phyloP scores from a whole-genome alignment of 345 rosid species.

The Aquilaria malaccensis region DNA sequence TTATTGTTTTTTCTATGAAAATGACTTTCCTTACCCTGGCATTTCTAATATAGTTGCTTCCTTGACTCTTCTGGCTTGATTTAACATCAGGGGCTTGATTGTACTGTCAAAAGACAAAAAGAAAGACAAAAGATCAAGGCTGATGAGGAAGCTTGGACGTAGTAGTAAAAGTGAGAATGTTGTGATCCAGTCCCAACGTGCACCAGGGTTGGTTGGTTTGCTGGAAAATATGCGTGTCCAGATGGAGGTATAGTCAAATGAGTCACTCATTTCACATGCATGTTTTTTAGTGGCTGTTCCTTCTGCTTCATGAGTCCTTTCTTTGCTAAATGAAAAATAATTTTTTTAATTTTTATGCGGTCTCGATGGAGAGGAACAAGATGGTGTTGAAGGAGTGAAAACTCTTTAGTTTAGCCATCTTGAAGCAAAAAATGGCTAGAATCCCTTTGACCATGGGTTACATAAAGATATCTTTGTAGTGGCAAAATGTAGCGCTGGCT shows the following conservation, averaged over 20 bases:
- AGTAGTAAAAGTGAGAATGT: constrained; percentile 53
- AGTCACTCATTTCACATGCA: neutral
- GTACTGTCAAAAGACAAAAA: constrained; percentile 87
- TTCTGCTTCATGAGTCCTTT: neutral
- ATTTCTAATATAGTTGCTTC: constrained; percentile 11
- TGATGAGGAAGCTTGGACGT: constrained; percentile 94
- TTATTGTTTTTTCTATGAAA: neutral
- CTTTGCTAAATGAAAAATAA: neutral
- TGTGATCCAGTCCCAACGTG: constrained; percentile 48
- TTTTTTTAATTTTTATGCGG: too few relatives aligned
- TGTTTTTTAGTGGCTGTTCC: neutral
- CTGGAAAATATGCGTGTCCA: constrained; percentile 88
- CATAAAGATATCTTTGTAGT: too few relatives aligned
- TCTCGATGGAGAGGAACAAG: too few relatives aligned
- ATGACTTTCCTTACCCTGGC: neutral
- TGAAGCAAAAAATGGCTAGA: too few relatives aligned
- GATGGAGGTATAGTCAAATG: constrained; percentile 63
- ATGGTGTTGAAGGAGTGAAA: too few relatives aligned
- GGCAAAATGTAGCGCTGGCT: too few relatives aligned
- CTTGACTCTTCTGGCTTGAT: constrained; percentile 6
- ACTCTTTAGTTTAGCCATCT: too few relatives aligned
- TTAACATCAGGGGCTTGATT: constrained; percentile 62
- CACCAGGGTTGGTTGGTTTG: constrained; percentile 73
- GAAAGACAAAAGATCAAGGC: constrained; percentile 75
- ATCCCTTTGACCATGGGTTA: too few relatives aligned